Conservation (phyloP, 2,329 filamentous ascomycete genomes). For the Parascedosporium putredinis region DNA sequence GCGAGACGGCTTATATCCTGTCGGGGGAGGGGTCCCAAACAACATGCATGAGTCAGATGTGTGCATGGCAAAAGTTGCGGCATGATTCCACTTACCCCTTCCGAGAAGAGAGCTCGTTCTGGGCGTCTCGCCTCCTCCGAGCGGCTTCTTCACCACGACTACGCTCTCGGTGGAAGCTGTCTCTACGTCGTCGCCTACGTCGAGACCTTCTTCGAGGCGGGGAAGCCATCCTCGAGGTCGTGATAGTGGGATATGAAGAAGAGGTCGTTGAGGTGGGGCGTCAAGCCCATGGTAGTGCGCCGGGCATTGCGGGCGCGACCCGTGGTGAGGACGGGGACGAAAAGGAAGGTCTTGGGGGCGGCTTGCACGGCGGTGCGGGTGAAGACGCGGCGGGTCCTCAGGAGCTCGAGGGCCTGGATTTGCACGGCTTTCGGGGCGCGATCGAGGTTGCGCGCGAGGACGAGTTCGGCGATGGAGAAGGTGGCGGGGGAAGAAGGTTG, state of each 20-base stretch:
- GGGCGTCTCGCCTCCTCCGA: conserved; percentile 12
- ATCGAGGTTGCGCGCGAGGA: conserved; percentile 75
- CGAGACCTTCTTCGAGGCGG: conserved; percentile 56
- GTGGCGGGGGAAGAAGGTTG: conserved; percentile 11
- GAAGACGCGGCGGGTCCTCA: conserved; percentile 69
- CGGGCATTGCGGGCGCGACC: conserved; percentile 25
- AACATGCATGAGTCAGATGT: neutral
- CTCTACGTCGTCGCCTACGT: conserved; percentile 21
- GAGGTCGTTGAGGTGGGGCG: conserved; percentile 61
- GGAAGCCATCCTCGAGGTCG: conserved; percentile 60
- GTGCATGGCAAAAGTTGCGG: neutral
- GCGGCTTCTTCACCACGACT: conserved; percentile 24
- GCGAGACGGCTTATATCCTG: conserved; percentile 51
- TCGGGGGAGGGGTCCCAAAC: too few relatives aligned
- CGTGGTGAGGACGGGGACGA: conserved; percentile 60
- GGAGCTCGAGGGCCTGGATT: conserved; percentile 67
- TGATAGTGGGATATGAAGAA: conserved; percentile 87
- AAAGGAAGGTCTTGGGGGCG: conserved; percentile 68
- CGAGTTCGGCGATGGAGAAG: conserved; percentile 61
- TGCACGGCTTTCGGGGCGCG: conserved; percentile 65
- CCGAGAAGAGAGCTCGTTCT: conserved; percentile 25
- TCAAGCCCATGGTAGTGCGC: conserved; percentile 32
- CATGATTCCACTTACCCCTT: conserved; percentile 26
- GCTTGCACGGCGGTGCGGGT: conserved; percentile 63
- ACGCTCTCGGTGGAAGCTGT: conserved; percentile 33